These are phyloP conservation scores for Penicillium tannophilum DNA, from an alignment of 495 filamentous ascomycete species.

Conservation along the genomic window DNA sequence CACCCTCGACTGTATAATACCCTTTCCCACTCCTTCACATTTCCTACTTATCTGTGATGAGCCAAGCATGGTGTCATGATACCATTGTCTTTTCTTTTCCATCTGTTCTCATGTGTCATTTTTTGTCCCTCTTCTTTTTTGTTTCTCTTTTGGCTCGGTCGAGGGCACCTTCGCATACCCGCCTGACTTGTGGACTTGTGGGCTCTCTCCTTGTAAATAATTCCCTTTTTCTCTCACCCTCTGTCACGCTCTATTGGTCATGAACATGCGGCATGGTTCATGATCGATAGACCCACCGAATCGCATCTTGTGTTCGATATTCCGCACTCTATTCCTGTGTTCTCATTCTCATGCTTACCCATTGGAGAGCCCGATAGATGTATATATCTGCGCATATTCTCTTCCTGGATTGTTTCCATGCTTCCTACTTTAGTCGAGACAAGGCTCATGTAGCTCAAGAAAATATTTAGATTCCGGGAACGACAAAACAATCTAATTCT, in stretches of 20 bases:
- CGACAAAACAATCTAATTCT: too few species aligned
- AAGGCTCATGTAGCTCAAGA: not conserved
- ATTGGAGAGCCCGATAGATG: not conserved
- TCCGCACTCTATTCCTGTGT: slow-evolving; percentile 3
- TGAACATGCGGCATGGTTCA: slow-evolving; percentile 15
- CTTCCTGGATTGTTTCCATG: not conserved
- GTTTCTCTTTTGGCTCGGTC: slow-evolving; percentile 16
- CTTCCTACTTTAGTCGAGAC: not conserved
- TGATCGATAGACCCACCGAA: slow-evolving; percentile 24
- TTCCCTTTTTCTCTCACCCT: slow-evolving; percentile 16
- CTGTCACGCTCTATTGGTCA: slow-evolving; percentile 12
- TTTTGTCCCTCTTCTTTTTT: slow-evolving; percentile 16
- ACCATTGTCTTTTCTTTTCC: slow-evolving; percentile 21
- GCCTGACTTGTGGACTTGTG: slow-evolving; percentile 1
- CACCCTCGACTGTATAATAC: slow-evolving; percentile 34
- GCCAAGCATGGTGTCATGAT: slow-evolving; percentile 37
- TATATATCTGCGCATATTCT: slow-evolving; percentile 1
- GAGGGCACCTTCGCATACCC: slow-evolving; percentile 26
- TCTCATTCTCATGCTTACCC: not conserved
- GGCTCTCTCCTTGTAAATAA: slow-evolving; percentile 34
- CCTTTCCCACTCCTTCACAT: slow-evolving; percentile 21
- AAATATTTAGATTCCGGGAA: too few species aligned
- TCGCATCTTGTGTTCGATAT: slow-evolving; percentile 20
- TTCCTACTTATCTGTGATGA: slow-evolving; percentile 27
- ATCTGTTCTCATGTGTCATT: slow-evolving; percentile 8